Base-by-base conservation (phyloP, 1,284 basidiomycete genomes). In the Ceratobasidium sp. region DNA sequence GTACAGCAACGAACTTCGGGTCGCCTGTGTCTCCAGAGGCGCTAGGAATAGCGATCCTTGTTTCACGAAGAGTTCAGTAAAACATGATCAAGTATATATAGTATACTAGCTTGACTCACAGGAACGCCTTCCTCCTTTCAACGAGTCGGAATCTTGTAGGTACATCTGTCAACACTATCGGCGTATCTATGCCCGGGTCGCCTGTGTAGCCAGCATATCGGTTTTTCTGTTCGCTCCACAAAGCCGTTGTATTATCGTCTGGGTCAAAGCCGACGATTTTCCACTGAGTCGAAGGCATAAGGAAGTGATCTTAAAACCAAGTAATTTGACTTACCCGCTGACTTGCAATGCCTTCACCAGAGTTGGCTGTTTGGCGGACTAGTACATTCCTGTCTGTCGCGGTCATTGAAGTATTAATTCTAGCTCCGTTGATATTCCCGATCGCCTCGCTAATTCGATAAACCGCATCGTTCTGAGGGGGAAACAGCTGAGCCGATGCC, bases 221-320 rank as follows among this genome's bases (percentile, higher is more conserved):
- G 27, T 23, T 54, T 35, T 23, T 35, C 16, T 55, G 7, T n/a
- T 38, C n/a, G 38, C 41, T 70, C 52, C 30, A 41, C n/a, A 57
- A 23, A 8, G 68, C 50, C 7, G 52, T 70, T n/a, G 68, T 70
- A 23, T 70, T 70, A 23, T 70, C 68, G n/a, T 38, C 16, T 1
- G 68, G n/a, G 35, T 57, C 23, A 2, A 70, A 52, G 50, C 41
- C 68, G n/a, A 55, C 35, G 3, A 57, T 38, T 33, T 33, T 30
- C 50, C 54, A 57, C 68, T 23, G 41, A 16, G 10, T 41, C 38
- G 6, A 41, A 41, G 38, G 10, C 38, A 41, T 10, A 41, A 41
- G 10, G 6, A 41, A 41, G 10, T 41, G 5, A 10, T 41, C 38
- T 10, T 10, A 10, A 41, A 41, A 41, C 38, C 10, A 41, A 30